Conservation (phyloP, 345 rosid species). For the Carallia brachiata region DNA sequence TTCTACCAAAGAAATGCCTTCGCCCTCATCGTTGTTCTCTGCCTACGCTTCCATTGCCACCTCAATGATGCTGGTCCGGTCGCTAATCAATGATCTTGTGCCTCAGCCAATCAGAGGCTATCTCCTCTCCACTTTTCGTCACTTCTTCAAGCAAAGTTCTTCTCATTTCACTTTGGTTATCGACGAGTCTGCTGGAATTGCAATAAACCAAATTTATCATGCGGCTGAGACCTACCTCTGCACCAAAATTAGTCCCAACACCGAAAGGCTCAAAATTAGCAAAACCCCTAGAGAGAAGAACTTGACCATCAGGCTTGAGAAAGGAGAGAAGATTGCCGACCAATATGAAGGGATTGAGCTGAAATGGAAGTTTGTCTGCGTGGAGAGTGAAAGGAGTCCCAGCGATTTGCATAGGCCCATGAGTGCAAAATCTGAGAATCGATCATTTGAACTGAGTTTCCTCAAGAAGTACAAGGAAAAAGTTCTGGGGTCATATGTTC, state of each 20-base stretch:
- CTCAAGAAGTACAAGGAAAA: slow-evolving; percentile 45
- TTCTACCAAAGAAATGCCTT: slow-evolving; percentile 42
- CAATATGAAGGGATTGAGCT: slow-evolving; percentile 41
- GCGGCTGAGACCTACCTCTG: slow-evolving; percentile 51
- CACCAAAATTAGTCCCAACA: slow-evolving; percentile 51
- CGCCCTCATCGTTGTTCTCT: slow-evolving; percentile 50
- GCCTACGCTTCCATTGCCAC: slow-evolving; percentile 63
- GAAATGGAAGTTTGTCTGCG: slow-evolving; percentile 40
- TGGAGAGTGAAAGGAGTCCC: slow-evolving; percentile 12
- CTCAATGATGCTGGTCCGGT: slow-evolving; percentile 48
- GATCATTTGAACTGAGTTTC: slow-evolving; percentile 48
- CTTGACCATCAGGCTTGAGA: slow-evolving; percentile 44
- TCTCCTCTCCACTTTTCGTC: slow-evolving; percentile 29
- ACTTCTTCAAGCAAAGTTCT: slow-evolving; percentile 36
- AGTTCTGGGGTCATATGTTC: slow-evolving; percentile 43
- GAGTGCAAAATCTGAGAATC: slow-evolving; percentile 12
- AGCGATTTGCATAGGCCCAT: slow-evolving; percentile 10
- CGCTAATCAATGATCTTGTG: slow-evolving; percentile 46
- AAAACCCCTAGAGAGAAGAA: slow-evolving; percentile 47
- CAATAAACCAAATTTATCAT: slow-evolving; percentile 46
- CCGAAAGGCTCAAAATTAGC: slow-evolving; percentile 41
- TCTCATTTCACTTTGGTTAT: slow-evolving; percentile 40
- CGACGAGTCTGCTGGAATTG: slow-evolving; percentile 41
- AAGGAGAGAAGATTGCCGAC: slow-evolving; percentile 48
- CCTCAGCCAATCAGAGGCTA: slow-evolving; percentile 44